These are phyloP conservation scores for Nakazawaea pomicola DNA, from an alignment of 805 yeast species.

Conservation along the genomic window DNA sequence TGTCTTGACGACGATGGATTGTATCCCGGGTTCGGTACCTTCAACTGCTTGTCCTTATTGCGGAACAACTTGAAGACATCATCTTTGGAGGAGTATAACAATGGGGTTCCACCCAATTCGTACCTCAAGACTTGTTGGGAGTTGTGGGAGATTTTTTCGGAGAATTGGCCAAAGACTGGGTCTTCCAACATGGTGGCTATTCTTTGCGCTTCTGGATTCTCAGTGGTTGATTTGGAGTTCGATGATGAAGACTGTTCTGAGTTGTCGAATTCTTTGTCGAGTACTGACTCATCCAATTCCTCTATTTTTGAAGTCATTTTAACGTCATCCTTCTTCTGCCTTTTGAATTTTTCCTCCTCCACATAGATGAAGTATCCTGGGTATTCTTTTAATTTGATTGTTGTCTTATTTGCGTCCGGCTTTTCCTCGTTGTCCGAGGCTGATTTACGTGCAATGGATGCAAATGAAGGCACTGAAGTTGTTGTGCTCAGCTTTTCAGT, in stretches of 20 bases:
- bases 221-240: constrained; percentile 20
- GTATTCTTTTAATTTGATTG: constrained; percentile 39
- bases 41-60: constrained; percentile 21
- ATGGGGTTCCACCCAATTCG: constrained; percentile 72
- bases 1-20: constrained; percentile 56
- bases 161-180: constrained; percentile 72
- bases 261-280: constrained; percentile 36
- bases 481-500: constrained; percentile 5
- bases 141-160: constrained; percentile 70
- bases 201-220: constrained; percentile 39
- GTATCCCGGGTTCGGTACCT: constrained; percentile 55
- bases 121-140: constrained; percentile 86
- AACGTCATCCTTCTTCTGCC: constrained; percentile 30
- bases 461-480: constrained; percentile 18
- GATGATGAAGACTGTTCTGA: constrained; percentile 23
- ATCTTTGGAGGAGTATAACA: constrained; percentile 65
- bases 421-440: constrained; percentile 10
- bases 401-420: constrained; percentile 8
- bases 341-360: constrained; percentile 63
- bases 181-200: constrained; percentile 62
- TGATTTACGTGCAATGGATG: constrained; percentile 19
- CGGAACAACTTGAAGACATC: constrained; percentile 41
- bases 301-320: constrained; percentile 31
- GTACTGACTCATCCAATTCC: constrained; percentile 44
- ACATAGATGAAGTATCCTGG: constrained; percentile 68